phyloP scores from a whole-genome alignment of 305 asterid genomes.

The Fraxinus platypoda region DNA sequence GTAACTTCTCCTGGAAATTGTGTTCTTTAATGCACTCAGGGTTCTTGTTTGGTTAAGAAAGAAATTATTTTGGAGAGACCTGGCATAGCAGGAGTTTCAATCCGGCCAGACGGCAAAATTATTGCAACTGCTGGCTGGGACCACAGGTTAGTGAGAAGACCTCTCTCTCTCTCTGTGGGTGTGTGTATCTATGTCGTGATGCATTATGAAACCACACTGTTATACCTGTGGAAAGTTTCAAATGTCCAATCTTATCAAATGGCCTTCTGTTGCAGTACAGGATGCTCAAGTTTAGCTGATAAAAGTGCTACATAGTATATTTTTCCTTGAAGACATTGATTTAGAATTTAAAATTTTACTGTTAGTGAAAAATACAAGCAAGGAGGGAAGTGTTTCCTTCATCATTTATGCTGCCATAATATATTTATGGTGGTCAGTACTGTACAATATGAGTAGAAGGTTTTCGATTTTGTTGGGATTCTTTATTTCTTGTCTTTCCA shows the following conservation, averaged over 20 bases:
- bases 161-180: not conserved
- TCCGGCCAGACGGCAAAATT: conserved; percentile 68
- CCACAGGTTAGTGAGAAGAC: conserved; percentile 40
- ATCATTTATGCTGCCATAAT: not conserved
- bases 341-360: not conserved
- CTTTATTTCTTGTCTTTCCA: not conserved
- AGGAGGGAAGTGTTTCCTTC: not conserved
- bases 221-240: not conserved
- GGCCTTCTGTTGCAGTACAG: not conserved
- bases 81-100: conserved; percentile 63
- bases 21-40: conserved; percentile 24
- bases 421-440: not conserved
- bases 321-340: not conserved
- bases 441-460: not conserved
- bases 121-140: conserved; percentile 95
- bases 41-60: conserved; percentile 71
- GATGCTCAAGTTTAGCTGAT: not conserved
- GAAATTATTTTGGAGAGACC: conserved; percentile 69
- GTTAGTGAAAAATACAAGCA: not conserved
- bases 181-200: not conserved
- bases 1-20: not conserved
- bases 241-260: not conserved
- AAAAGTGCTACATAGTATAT: not conserved
- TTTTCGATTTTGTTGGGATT: not conserved
- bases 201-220: not conserved